Evolutionary conservation across 148 eudicot genomes (phyloP).

Genomic region (Linanthus parryae): DNA sequence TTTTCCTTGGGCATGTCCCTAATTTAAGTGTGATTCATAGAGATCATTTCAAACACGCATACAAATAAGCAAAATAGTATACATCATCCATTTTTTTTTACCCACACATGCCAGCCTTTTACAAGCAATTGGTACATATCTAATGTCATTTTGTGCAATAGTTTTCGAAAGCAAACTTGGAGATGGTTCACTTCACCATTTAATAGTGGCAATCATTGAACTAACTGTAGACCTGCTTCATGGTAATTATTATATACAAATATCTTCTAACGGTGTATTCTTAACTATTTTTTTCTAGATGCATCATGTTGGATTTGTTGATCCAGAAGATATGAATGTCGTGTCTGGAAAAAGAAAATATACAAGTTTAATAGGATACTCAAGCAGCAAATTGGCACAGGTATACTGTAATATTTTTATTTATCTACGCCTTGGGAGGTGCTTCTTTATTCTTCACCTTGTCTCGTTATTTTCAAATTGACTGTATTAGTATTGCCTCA

Average conservation of each 20-base stretch:
- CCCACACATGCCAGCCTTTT: background rate
- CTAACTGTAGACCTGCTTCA: background rate
- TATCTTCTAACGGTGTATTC: background rate
- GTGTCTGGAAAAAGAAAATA: constrained; percentile 67
- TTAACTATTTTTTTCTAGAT: constrained; percentile 32
- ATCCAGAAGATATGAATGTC: constrained; percentile 91
- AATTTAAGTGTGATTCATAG: too few relatives aligned
- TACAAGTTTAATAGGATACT: constrained; percentile 76
- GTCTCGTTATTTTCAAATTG: background rate
- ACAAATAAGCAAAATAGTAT: too few relatives aligned
- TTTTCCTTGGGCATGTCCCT: too few relatives aligned
- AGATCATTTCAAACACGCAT: too few relatives aligned
- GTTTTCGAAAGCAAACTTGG: background rate
- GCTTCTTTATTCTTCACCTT: background rate
- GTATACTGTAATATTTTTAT: too few relatives aligned
- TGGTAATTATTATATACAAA: background rate
- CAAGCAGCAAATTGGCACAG: constrained; percentile 95
- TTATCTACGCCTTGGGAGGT: background rate
- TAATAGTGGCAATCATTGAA: background rate
- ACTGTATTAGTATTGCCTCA: background rate
- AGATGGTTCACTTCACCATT: background rate
- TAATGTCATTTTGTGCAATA: background rate
- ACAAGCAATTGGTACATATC: background rate
- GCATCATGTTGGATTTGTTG: constrained; percentile 91
- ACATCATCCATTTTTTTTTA: too few relatives aligned